phyloP scores from a whole-genome alignment of 2,329 filamentous ascomycete species.

The Chalara sp. region DNA sequence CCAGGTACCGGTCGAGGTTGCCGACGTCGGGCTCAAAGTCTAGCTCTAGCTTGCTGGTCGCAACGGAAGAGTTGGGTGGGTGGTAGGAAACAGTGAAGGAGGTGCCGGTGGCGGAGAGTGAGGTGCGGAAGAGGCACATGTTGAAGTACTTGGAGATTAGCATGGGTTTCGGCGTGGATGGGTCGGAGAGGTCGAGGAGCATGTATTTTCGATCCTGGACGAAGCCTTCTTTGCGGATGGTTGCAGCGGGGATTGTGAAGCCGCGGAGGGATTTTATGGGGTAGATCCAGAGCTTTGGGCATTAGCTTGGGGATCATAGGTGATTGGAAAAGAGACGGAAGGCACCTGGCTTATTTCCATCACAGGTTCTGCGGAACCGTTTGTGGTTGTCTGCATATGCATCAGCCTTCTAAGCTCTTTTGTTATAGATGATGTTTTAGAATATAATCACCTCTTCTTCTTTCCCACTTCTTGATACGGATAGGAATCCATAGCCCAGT shows the following conservation, averaged over 20 bases:
- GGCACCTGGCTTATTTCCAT: too few species aligned
- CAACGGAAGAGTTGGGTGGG: slow-evolving; percentile 13
- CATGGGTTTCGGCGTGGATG: slow-evolving; percentile 45
- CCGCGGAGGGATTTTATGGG: slow-evolving; percentile 68
- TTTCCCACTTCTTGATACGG: too few species aligned
- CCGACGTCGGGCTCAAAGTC: slow-evolving; percentile 50
- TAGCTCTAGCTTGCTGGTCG: slow-evolving; percentile 27
- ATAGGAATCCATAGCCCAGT: too few species aligned
- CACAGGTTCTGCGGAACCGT: too few species aligned
- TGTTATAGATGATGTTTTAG: too few species aligned
- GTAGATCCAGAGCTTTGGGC: slow-evolving; percentile 57
- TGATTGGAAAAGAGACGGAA: too few species aligned
- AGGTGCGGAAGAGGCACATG: slow-evolving; percentile 58
- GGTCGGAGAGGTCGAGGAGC: slow-evolving; percentile 47
- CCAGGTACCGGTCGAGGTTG: slow-evolving; percentile 35
- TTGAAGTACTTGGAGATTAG: slow-evolving; percentile 50
- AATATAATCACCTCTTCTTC: too few species aligned
- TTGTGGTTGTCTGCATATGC: too few species aligned
- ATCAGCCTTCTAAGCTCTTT: too few species aligned
- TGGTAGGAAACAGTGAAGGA: slow-evolving; percentile 37
- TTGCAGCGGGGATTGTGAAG: slow-evolving; percentile 44
- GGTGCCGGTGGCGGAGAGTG: slow-evolving; percentile 33
- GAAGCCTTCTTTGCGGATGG: slow-evolving; percentile 56
- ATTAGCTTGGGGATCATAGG: too few species aligned
- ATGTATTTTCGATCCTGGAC: slow-evolving; percentile 64